Percentiles rank a stretch among this genome's conserved stretches.
These are phyloP conservation scores for Lanmaoa pseudosensibilis DNA, from an alignment of 768 basidiomycete genomes.

Conservation along the genomic window DNA sequence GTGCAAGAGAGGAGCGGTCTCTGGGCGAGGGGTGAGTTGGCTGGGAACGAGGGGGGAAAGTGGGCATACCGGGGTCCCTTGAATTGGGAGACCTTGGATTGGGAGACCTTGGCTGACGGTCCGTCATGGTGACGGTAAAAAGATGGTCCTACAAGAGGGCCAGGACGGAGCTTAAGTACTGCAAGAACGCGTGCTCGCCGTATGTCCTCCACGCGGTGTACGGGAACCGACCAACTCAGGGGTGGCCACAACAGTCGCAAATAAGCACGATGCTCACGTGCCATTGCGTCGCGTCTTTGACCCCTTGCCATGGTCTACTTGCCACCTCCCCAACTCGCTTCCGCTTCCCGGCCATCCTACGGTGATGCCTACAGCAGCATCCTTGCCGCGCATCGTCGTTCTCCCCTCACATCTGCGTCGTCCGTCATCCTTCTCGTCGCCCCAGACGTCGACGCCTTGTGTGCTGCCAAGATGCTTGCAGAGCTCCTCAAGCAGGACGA, in stretches of 20 bases:
- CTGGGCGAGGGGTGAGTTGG: conserved; percentile 36
- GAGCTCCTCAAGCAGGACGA: conserved; percentile 92
- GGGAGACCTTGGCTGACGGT: conserved; percentile 51
- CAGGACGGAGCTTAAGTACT: conserved; percentile 30
- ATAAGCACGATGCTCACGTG: conserved; percentile 17
- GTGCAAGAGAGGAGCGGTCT: conserved; percentile 63
- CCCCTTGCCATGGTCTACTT: conserved; percentile 57
- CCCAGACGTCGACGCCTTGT: conserved; percentile 90
- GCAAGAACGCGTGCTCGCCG: conserved; percentile 28
- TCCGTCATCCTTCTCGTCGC: conserved; percentile 85
- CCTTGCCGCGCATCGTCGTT: conserved; percentile 67
- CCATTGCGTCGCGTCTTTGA: neutral
- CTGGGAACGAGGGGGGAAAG: neutral
- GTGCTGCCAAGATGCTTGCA: conserved; percentile 87
- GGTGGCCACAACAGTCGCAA: conserved; percentile 21
- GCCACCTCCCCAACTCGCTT: conserved; percentile 67
- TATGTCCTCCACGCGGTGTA: conserved; percentile 27
- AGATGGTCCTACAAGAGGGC: conserved; percentile 6
- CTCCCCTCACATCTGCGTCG: conserved; percentile 74
- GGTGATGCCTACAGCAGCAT: conserved; percentile 72
- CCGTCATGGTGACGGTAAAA: conserved; percentile 50
- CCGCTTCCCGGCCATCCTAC: conserved; percentile 61
- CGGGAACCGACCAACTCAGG: conserved; percentile 12
- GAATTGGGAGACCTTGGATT: conserved; percentile 57
- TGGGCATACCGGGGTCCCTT: conserved; percentile 52